Percentiles rank a stretch among this genome's conserved stretches.
Conservation (phyloP, 768 basidiomycete species). For the Saitozyma sp. region DNA sequence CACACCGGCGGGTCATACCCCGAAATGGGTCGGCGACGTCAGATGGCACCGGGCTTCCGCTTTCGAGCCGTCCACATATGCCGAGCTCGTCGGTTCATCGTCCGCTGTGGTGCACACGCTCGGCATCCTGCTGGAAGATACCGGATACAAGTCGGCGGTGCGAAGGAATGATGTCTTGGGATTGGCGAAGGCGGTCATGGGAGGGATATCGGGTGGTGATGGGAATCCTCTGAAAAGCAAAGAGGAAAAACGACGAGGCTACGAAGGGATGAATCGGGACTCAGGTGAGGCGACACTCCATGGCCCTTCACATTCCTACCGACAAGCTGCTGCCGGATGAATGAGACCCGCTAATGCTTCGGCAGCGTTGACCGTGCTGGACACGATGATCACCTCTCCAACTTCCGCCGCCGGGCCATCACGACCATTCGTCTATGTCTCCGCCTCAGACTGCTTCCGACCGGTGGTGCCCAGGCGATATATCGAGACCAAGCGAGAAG, state of each 20-base stretch:
- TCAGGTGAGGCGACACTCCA: slow-evolving; percentile 61
- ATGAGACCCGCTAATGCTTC: slow-evolving; percentile 2
- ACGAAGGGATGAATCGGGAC: slow-evolving; percentile 84
- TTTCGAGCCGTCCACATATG: slow-evolving; percentile 71
- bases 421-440: slow-evolving; percentile 79
- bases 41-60: slow-evolving; percentile 85
- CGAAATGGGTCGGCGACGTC: slow-evolving; percentile 75
- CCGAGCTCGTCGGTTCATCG: slow-evolving; percentile 64
- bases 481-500: slow-evolving; percentile 90
- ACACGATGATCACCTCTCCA: slow-evolving; percentile 60
- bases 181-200: slow-evolving; percentile 55
- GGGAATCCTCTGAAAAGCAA: slow-evolving; percentile 52
- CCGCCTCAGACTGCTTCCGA: slow-evolving; percentile 89
- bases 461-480: slow-evolving; percentile 83
- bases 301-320: no score
- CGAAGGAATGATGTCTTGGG: slow-evolving; percentile 61
- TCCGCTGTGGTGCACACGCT: slow-evolving; percentile 89
- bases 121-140: slow-evolving; percentile 81
- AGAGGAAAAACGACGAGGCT: slow-evolving; percentile 55
- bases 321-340: slow-evolving; percentile 10
- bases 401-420: slow-evolving; percentile 4
- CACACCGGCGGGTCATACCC: slow-evolving; percentile 85
- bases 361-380: slow-evolving; percentile 67
- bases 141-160: slow-evolving; percentile 74
- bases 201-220: slow-evolving; percentile 51